These are phyloP conservation scores for Alternaria alternata DNA, from an alignment of 2,329 filamentous ascomycete species.

Conservation along the genomic window DNA sequence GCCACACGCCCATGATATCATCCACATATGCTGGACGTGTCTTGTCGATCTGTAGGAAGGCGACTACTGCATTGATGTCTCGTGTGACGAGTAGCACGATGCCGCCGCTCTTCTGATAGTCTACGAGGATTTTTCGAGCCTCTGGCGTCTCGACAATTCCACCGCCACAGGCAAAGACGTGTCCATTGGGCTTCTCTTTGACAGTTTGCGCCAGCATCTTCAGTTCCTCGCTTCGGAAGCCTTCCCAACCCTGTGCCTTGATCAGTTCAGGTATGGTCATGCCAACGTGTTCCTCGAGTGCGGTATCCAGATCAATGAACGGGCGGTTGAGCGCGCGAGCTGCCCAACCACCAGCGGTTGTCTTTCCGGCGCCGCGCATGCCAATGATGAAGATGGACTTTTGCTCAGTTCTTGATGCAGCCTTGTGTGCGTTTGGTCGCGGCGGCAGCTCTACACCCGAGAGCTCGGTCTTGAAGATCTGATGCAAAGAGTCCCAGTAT, in stretches of 20 bases:
- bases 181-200: constrained; percentile 74
- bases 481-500: constrained; percentile 92
- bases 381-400: constrained; percentile 92
- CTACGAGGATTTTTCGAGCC: constrained; percentile 76
- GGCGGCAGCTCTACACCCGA: constrained; percentile 70
- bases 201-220: constrained; percentile 76
- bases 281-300: constrained; percentile 77
- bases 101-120: constrained; percentile 78
- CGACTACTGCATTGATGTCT: constrained; percentile 85
- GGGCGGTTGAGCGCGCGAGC: constrained; percentile 76
- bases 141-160: constrained; percentile 88
- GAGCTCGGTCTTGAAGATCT: constrained; percentile 78
- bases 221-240: constrained; percentile 82
- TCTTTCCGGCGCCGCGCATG: constrained; percentile 97
- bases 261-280: constrained; percentile 89
- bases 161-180: constrained; percentile 93
- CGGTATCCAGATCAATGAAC: constrained; percentile 86
- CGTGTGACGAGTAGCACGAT: constrained; percentile 88
- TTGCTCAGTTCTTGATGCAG: constrained; percentile 45
- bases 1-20: constrained; percentile 90
- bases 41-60: constrained; percentile 88
- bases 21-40: constrained; percentile 91
- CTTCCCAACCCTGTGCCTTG: constrained; percentile 80
- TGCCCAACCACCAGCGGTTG: constrained; percentile 89
- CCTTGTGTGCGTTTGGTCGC: constrained; percentile 47